A percentile compares a stretch with the other conserved stretches of the same genome.
phyloP scores from a whole-genome alignment of 495 filamentous ascomycete species.

The Penicillium pulvis region DNA sequence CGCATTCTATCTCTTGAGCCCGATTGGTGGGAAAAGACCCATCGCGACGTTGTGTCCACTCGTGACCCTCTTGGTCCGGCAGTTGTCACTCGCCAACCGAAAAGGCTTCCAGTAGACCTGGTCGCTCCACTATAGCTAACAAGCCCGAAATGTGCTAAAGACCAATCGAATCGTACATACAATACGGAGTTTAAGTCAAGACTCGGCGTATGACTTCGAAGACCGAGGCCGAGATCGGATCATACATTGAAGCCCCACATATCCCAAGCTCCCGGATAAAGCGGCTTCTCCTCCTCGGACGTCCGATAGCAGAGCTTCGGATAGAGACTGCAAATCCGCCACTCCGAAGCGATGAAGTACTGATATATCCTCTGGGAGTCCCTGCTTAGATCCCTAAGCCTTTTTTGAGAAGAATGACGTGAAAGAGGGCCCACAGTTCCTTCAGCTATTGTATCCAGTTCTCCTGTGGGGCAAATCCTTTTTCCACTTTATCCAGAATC shows the following conservation, averaged over 20 bases:
- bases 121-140: not conserved
- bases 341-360: not conserved
- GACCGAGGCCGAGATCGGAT: slow-evolving; percentile 5
- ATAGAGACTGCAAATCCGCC: slow-evolving; percentile 8
- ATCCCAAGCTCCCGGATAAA: slow-evolving; percentile 19
- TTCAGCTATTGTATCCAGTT: not conserved
- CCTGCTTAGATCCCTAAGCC: not conserved
- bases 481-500: not conserved
- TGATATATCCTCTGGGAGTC: not conserved
- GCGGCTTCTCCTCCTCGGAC: slow-evolving; percentile 22
- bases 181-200: too few species aligned
- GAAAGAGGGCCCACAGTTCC: not conserved
- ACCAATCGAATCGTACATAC: not conserved
- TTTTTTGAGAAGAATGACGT: not conserved
- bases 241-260: slow-evolving; percentile 1
- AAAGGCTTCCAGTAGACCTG: not conserved
- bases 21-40: slow-evolving; percentile 1
- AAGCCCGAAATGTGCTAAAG: not conserved
- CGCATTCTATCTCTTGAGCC: not conserved
- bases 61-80: not conserved
- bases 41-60: slow-evolving; percentile 2
- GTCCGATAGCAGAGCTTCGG: slow-evolving; percentile 15
- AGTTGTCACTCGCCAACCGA: not conserved
- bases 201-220: not conserved
- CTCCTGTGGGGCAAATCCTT: not conserved